These are phyloP conservation scores for Candolleomyces aberdarensis DNA, from an alignment of 768 basidiomycete genomes.

Conservation along the genomic window DNA sequence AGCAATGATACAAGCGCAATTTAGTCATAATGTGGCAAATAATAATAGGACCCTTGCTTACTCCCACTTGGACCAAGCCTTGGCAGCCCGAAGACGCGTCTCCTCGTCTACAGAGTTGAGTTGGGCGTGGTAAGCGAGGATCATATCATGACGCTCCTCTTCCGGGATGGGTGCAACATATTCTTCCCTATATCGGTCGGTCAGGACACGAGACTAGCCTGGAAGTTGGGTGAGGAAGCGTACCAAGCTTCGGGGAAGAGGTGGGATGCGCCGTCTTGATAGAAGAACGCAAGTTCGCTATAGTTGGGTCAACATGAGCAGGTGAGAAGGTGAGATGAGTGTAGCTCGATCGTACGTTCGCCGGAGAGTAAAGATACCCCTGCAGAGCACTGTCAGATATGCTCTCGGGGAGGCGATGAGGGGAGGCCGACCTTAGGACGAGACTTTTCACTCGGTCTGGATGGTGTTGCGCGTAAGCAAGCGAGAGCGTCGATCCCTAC, in stretches of 20 bases:
- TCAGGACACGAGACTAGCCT: background rate
- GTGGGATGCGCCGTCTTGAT: conserved; percentile 80
- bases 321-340: no score
- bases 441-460: conserved; percentile 79
- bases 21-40: no score
- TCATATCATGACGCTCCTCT: conserved; percentile 72
- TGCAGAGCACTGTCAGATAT: conserved; percentile 20
- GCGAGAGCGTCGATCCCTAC: conserved; percentile 81
- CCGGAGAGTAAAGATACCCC: conserved; percentile 86
- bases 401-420: background rate
- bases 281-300: conserved; percentile 91
- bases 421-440: conserved; percentile 57
- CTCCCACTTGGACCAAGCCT: conserved; percentile 92
- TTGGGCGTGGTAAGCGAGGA: conserved; percentile 79
- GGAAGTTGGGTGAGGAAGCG: background rate
- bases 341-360: conserved; percentile 49
- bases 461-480: conserved; percentile 86
- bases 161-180: conserved; percentile 81
- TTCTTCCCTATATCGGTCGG: conserved; percentile 73
- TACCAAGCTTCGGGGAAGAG: conserved; percentile 90
- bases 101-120: conserved; percentile 71
- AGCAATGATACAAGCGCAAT: no score
- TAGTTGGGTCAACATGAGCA: no score
- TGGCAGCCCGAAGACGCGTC: conserved; percentile 65
- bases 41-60: no score